Conservation (phyloP, 163 green algal species). For the Chloromonas sp. region DNA sequence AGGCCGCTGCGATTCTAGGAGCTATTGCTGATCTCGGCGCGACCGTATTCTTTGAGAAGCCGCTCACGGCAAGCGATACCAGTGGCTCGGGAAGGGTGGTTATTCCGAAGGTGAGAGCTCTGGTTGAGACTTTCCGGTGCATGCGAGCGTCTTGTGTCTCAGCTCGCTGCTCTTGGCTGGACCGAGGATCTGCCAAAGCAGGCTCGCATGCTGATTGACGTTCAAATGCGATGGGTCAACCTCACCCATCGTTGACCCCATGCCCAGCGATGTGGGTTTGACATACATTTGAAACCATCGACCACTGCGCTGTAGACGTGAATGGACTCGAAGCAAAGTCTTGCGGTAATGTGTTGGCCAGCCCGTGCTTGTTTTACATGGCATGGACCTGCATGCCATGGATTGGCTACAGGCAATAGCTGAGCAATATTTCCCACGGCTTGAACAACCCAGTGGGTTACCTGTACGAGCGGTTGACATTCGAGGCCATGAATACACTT, state of each 20-base stretch:
- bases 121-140: background rate
- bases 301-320: too few relatives aligned
- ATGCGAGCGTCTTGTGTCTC: background rate
- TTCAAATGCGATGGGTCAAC: too few relatives aligned
- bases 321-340: too few relatives aligned
- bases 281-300: too few relatives aligned
- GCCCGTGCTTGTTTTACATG: too few relatives aligned
- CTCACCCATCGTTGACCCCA: background rate
- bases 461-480: conserved; percentile 47
- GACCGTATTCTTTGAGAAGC: conserved; percentile 75
- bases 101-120: conserved; percentile 67
- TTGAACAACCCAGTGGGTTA: conserved; percentile 48
- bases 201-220: too few relatives aligned
- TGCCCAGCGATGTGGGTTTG: too few relatives aligned
- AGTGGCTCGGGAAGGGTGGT: conserved; percentile 68
- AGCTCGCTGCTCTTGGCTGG: too few relatives aligned
- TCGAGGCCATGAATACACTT: conserved; percentile 52
- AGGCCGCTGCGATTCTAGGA: conserved; percentile 12
- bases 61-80: conserved; percentile 70
- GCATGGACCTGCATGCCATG: too few relatives aligned
- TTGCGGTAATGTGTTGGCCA: too few relatives aligned
- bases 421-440: conserved; percentile 56
- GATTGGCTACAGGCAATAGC: conserved; percentile 45
- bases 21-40: conserved; percentile 35
- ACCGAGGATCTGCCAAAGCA: too few relatives aligned